Evolutionary conservation across 371 early-diverging fungal genomes (phyloP).

Genomic region (Mitosporidium daphniae): DNA sequence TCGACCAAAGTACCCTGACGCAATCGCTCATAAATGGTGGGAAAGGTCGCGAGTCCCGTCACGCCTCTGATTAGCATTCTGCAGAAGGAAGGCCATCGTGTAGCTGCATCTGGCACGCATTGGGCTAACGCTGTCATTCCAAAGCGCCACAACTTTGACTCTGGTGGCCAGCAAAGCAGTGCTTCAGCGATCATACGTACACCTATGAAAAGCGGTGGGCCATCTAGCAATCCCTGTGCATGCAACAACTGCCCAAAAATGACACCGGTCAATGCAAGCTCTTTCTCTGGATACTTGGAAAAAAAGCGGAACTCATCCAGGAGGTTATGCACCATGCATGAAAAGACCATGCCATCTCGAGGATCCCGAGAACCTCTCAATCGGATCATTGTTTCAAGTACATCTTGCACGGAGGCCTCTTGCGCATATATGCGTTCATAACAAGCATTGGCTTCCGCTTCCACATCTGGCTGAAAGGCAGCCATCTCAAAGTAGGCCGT

Average conservation of each 20-base stretch:
- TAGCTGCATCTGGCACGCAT: too few relatives aligned
- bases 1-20: too few relatives aligned
- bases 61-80: too few relatives aligned
- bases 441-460: conserved; percentile 29
- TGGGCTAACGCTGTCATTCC: conserved; percentile 42
- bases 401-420: conserved; percentile 21
- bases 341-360: conserved; percentile 29
- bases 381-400: conserved; percentile 23
- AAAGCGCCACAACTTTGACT: conserved; percentile 47
- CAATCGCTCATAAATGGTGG: too few relatives aligned
- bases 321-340: conserved; percentile 37
- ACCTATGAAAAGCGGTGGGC: too few relatives aligned
- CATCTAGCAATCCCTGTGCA: conserved; percentile 27
- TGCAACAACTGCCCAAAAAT: conserved; percentile 55
- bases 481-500: too few relatives aligned
- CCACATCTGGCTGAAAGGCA: conserved; percentile 18
- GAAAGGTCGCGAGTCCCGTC: too few relatives aligned
- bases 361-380: conserved; percentile 22
- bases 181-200: too few relatives aligned
- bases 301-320: conserved; percentile 77
- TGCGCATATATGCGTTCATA: conserved; percentile 34
- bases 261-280: conserved; percentile 39
- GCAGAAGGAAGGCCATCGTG: too few relatives aligned
- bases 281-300: conserved; percentile 54
- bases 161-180: conserved; percentile 30